Conservation (phyloP, 441 rosid species). For the Kokia cookei region DNA sequence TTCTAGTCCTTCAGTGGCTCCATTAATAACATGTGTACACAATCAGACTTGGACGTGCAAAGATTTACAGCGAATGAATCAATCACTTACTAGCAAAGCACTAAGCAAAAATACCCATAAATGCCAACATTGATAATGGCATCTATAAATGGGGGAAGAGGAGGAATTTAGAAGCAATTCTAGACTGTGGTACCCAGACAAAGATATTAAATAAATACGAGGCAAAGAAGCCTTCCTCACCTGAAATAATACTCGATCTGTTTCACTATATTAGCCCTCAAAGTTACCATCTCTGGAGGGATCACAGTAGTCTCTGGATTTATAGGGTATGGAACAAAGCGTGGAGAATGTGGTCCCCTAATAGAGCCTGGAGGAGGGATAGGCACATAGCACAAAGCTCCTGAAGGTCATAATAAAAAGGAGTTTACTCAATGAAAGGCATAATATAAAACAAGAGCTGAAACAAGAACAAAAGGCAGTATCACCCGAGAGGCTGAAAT, state of each 20-base stretch:
- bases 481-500: constrained; percentile 1
- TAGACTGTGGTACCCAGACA: background rate
- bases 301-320: constrained; percentile 42
- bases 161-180: background rate
- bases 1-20: background rate
- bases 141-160: background rate
- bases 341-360: constrained; percentile 67
- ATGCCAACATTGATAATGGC: background rate
- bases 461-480: background rate
- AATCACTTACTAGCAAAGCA: background rate
- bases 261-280: constrained; percentile 51
- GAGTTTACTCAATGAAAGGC: background rate
- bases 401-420: constrained; percentile 31
- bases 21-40: background rate
- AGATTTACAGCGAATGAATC: background rate
- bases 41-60: background rate
- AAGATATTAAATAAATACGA: background rate
- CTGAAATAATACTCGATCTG: constrained; percentile 97
- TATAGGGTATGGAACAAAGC: constrained; percentile 44
- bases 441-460: background rate
- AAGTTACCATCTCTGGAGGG: constrained; percentile 40
- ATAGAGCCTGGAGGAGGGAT: constrained; percentile 58
- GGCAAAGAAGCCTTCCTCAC: constrained; percentile 21
- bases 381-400: constrained; percentile 67
- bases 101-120: background rate